Evolutionary conservation across 176 grass and related monocot species (phyloP).

Genomic region (Musa acuminata): DNA sequence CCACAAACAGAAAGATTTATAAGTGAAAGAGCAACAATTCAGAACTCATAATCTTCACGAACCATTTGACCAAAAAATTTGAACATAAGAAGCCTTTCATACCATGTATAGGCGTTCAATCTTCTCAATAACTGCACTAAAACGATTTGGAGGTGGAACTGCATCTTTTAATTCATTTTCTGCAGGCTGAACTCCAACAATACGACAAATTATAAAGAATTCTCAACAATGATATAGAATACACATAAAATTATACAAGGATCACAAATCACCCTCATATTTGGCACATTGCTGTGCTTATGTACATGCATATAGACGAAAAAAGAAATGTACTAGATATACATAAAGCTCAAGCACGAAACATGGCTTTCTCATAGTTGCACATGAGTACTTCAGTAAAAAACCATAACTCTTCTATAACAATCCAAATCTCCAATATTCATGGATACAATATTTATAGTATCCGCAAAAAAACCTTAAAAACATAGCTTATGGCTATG

Average conservation of each 20-base stretch:
- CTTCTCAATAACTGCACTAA: constrained; percentile 97
- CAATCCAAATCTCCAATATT: not conserved
- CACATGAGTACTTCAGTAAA: not conserved
- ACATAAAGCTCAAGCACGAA: not conserved
- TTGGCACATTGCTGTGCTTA: not conserved
- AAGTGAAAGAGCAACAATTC: not conserved
- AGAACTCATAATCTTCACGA: not conserved
- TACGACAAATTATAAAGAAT: constrained; percentile 20
- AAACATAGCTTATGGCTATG: not conserved
- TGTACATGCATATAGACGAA: not conserved
- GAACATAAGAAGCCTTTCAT: constrained; percentile 6
- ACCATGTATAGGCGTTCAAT: constrained; percentile 99
- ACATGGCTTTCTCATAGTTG: not conserved
- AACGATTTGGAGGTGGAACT: constrained; percentile 59
- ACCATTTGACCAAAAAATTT: constrained; percentile 5
- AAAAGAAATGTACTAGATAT: not conserved
- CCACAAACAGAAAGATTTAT: not conserved
- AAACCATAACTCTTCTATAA: not conserved
- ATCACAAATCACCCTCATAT: not conserved
- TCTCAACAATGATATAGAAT: constrained; percentile 9
- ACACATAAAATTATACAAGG: not conserved
- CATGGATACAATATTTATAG: not conserved
- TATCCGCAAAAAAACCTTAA: not conserved
- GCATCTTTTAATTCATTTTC: constrained; percentile 63
- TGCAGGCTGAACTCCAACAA: constrained; percentile 35